Evolutionary conservation across 2,329 filamentous ascomycete species (phyloP), one percentile per base, ranked within the genome.

Genomic region (Cytospora mali): DNA sequence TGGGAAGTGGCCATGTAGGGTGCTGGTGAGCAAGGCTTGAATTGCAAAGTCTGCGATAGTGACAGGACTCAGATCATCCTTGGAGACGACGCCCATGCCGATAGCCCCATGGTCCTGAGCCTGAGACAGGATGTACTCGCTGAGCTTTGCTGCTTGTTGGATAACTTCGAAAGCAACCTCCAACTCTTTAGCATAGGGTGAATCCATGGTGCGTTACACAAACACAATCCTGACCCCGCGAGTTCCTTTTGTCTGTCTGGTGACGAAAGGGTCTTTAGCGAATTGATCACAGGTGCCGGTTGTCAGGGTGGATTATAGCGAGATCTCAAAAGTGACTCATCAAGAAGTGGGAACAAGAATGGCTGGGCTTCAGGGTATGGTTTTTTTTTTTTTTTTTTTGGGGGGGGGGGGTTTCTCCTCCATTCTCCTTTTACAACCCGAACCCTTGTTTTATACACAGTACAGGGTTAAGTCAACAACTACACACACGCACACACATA

Each of bases 11-110:
- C 71, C 64, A 58, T 80, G 79, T 62, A 86, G 73, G 2, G 80
- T 81, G 42, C 78, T 73, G 6, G 81, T 81, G 48, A 86, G 76
- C 6, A 86, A 75, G 0, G 82, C 83, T 68, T 86, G 84, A 62
- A 85, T 80, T 59, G 84, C 84, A 66, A 86, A 86, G 71, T 87
- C 84, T 69, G 81, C 84, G 23, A 86, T 76, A 0, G 84, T 87
- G 53, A 86, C 84, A 2, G 83, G 83, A 61, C 80, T 83, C 39
- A 84, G 73, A 69, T 85, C 83, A 50, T 80, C 78, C 66, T 87
- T 87, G 63, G 80, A 75, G 27, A 84, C 71, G 27, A 77, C 75
- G 60, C 80, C 81, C 68, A 76, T 71, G 2, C 76, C 77, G 58
- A 81, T 79, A 68, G n/a, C 31, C 14, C n/a, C 50, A 28, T 29